phyloP scores from a whole-genome alignment of 306 rosid species.

The Citrullus mucosospermus region DNA sequence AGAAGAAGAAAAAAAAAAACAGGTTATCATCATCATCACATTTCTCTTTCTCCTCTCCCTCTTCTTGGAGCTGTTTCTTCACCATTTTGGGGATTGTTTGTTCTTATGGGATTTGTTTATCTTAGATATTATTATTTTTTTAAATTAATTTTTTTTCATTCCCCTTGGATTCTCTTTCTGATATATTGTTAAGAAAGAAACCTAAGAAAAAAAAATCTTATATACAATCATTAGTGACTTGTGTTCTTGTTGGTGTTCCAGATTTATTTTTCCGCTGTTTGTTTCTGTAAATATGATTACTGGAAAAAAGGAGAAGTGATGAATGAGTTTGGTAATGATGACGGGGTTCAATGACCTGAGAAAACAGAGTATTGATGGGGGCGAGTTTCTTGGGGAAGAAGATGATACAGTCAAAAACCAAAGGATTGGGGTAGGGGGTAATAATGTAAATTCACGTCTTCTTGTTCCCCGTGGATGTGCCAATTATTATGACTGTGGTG shows the following conservation, averaged over 20 bases:
- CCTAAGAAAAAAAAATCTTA: not conserved
- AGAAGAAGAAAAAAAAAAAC: not conserved
- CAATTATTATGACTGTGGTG: not conserved
- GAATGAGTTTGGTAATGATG: not conserved
- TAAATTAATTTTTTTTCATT: not conserved
- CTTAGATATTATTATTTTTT: not conserved
- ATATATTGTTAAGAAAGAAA: slow-evolving; percentile 1
- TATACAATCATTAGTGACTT: not conserved
- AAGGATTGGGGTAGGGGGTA: not conserved
- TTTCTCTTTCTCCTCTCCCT: not conserved
- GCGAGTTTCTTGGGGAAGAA: not conserved
- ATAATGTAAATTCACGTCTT: not conserved
- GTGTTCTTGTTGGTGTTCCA: not conserved
- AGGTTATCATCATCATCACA: not conserved
- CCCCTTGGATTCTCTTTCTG: slow-evolving; percentile 1
- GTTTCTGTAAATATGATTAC: not conserved
- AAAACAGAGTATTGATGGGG: not conserved
- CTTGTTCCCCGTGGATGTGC: not conserved
- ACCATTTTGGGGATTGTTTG: slow-evolving; percentile 1
- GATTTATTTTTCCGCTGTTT: not conserved
- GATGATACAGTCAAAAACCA: not conserved
- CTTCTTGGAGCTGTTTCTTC: not conserved
- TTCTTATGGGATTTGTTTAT: not conserved
- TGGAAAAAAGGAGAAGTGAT: not conserved
- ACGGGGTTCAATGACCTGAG: not conserved